Conservation (phyloP, 257 asterid genomes). For the Penstemon barbatus region DNA sequence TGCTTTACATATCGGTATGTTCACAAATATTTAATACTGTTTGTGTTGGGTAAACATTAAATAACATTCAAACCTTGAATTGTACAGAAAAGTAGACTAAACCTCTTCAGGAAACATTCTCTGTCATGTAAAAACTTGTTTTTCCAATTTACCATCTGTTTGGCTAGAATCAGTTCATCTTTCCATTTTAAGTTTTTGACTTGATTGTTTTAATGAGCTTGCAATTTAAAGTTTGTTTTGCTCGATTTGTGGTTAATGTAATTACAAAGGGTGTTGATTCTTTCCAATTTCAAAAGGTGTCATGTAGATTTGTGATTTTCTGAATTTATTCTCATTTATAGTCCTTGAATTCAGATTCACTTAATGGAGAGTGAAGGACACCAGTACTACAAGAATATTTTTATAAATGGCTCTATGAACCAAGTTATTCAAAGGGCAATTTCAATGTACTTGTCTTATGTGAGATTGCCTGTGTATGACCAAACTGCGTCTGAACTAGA, state of each 20-base stretch:
- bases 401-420: no score
- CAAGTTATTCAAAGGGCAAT: no score
- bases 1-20: conserved; percentile 30
- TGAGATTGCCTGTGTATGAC: no score
- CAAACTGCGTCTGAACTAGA: no score
- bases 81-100: neutral
- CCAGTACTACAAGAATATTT: no score
- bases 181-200: neutral
- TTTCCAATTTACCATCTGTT: neutral
- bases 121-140: neutral
- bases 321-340: neutral
- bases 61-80: no score
- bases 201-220: neutral
- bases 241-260: neutral
- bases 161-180: no score
- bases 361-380: no score
- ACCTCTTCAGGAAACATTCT: neutral
- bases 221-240: neutral
- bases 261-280: neutral
- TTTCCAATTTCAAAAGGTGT: neutral
- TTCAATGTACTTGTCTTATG: no score
- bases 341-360: neutral
- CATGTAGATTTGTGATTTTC: neutral
- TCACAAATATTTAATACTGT: neutral
- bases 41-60: neutral